phyloP scores from a whole-genome alignment of 352 stramenopile genomes.

The Phytophthora capsici region DNA sequence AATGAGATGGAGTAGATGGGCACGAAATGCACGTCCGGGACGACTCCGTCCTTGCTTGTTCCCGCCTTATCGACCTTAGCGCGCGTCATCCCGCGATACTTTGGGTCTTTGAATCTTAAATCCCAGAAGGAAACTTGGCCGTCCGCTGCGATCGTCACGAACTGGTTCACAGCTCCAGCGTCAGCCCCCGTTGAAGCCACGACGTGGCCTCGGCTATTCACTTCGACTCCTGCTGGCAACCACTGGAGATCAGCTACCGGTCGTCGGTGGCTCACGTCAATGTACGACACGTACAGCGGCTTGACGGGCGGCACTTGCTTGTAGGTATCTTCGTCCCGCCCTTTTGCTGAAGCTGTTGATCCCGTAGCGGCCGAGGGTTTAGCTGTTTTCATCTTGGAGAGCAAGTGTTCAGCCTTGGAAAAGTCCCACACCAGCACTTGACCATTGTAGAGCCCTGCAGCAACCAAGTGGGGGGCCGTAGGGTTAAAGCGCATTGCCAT shows the following conservation, averaged over 20 bases:
- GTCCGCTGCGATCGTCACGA: constrained; percentile 92
- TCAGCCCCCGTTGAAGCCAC: constrained; percentile 48
- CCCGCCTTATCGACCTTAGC: constrained; percentile 69
- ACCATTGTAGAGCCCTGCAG: constrained; percentile 83
- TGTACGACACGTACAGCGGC: constrained; percentile 81
- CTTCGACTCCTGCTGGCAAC: constrained; percentile 84
- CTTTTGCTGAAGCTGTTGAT: constrained; percentile 22
- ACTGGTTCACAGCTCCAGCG: constrained; percentile 82
- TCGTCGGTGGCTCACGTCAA: constrained; percentile 87
- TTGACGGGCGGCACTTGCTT: constrained; percentile 80
- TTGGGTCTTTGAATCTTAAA: constrained; percentile 89
- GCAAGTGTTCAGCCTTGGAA: constrained; percentile 70
- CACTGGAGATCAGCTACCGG: constrained; percentile 90
- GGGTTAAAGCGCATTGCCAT: constrained; percentile 91
- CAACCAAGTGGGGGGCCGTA: constrained; percentile 82
- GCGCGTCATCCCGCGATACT: constrained; percentile 72
- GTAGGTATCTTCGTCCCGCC: constrained; percentile 49
- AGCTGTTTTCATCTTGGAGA: constrained; percentile 59
- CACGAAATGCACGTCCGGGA: constrained; percentile 80
- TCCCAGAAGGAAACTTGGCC: constrained; percentile 94
- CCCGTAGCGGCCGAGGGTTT: constrained; percentile 36
- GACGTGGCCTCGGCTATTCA: constrained; percentile 90
- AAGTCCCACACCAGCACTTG: constrained; percentile 95
- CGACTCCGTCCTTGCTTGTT: constrained; percentile 52
- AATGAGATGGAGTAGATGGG: constrained; percentile 86